Conservation (phyloP, 2,329 filamentous ascomycete species). For the Thelonectria blattea region DNA sequence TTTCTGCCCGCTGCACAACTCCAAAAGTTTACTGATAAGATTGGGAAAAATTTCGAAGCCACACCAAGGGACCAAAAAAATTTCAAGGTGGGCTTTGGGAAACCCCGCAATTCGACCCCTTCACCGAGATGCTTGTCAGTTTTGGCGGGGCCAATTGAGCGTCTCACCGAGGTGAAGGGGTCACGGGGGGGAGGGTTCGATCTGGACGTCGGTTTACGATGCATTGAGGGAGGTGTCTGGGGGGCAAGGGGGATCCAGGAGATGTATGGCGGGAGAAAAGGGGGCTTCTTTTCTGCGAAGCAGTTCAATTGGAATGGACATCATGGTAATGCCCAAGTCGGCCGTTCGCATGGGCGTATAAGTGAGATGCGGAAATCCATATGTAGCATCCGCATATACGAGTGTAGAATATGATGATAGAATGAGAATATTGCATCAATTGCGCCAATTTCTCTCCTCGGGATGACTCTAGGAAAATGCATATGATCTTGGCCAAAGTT, state of each 20-base stretch:
- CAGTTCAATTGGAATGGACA: background rate
- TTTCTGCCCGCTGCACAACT: conserved; percentile 12
- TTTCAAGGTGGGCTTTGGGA: conserved; percentile 30
- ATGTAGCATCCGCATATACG: no score
- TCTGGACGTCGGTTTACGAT: background rate
- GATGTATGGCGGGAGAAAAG: background rate
- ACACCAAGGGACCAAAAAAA: conserved; percentile 33
- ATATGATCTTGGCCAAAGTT: no score
- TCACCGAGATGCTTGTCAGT: background rate
- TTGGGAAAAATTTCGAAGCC: conserved; percentile 42
- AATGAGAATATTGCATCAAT: no score
- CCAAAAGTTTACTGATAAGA: conserved; percentile 38
- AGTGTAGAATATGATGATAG: no score
- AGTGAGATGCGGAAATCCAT: no score
- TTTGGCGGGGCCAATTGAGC: no score
- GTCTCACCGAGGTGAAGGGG: conserved; percentile 21
- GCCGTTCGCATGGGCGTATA: no score
- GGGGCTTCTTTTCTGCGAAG: background rate
- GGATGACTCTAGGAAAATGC: no score
- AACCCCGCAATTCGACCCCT: conserved; percentile 38
- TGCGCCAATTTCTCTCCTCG: no score
- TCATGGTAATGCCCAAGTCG: background rate
- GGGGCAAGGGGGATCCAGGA: no score
- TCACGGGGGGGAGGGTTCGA: background rate
- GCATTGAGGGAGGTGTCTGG: background rate